phyloP scores from a whole-genome alignment of 2,329 filamentous ascomycete species.

The Penicillium verrucosum region DNA sequence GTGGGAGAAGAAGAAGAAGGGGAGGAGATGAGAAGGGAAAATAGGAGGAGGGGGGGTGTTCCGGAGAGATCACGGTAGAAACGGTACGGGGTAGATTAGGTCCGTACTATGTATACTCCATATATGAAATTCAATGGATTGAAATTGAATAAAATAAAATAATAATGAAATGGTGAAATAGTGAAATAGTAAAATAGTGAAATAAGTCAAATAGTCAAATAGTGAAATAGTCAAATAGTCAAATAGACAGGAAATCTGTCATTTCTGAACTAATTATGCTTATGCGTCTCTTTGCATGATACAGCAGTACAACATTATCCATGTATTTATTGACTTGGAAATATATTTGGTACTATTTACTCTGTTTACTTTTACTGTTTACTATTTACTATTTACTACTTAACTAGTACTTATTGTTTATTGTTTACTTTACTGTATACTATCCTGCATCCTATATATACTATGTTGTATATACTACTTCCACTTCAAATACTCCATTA shows the following conservation, averaged over 20 bases:
- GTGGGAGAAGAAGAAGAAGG: slow-evolving; percentile 12
- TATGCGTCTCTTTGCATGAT: slow-evolving; percentile 4
- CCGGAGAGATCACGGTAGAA: slow-evolving; percentile 2
- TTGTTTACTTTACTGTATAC: background rate
- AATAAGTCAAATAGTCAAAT: too few relatives aligned
- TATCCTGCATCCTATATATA: background rate
- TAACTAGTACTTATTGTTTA: too few relatives aligned
- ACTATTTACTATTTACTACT: background rate
- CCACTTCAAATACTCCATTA: background rate
- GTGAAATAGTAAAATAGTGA: background rate
- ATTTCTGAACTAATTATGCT: slow-evolving; percentile 1
- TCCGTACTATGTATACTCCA: background rate
- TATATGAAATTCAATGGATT: background rate
- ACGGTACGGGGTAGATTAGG: slow-evolving; percentile 29
- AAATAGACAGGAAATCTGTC: background rate
- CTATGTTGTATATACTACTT: background rate
- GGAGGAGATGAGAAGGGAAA: slow-evolving; percentile 18
- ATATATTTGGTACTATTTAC: background rate
- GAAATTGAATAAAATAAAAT: background rate
- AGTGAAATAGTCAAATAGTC: background rate
- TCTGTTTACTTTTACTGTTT: background rate
- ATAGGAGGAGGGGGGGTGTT: slow-evolving; percentile 14
- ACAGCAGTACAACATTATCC: background rate
- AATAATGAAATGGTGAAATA: background rate
- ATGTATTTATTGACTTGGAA: background rate